Base-by-base conservation (phyloP, 108 stramenopile species). In the Cyclotella atomus region DNA sequence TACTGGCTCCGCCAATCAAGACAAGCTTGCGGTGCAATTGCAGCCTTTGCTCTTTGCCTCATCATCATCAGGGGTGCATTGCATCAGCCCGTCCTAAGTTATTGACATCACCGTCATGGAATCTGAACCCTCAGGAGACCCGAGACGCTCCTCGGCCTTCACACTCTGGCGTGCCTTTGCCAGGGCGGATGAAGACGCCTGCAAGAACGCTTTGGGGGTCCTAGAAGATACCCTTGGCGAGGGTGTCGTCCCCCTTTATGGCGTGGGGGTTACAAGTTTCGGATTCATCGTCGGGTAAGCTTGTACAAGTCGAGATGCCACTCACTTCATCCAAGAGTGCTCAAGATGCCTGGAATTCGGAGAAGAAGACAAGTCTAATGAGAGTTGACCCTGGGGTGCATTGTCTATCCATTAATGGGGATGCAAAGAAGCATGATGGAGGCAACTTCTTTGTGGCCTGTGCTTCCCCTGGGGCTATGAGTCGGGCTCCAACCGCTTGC, bases 281-380 rank as follows among this genome's bases (percentile, higher is more conserved):
- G 9, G n/a, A n/a, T 12, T 49, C 47, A 49, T 49, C 47, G n/a
- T n/a, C 47, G n/a, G n/a, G 47, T 49, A 49, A 49, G 47, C n/a
- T 49, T 49, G 47, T 49, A 49, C 9, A n/a, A 19, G 47, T 49
- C 4, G 47, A 49, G 47, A 9, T 49, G n/a, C 47, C 47, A 49
- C 17, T 4, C n/a, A n/a, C 47, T n/a, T 49, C 47, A n/a, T 17
- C 47, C 9, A 49, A 19, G 47, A 49, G 4, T n/a, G 47, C n/a
- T n/a, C 47, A 49, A 17, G 47, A 49, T n/a, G 47, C 47, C 4
- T 49, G 47, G 47, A 19, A 49, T 4, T n/a, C 17, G 17, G 16
- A 10, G 16, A 49, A 49, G 47, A 49, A 49, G 47, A 49, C 47
- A 12, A 12, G 47, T 19, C n/a, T 49, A n/a, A 49, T 49, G 47